Evolutionary conservation across 2,329 filamentous ascomycete genomes (phyloP).

Genomic region (Nemania sp.): DNA sequence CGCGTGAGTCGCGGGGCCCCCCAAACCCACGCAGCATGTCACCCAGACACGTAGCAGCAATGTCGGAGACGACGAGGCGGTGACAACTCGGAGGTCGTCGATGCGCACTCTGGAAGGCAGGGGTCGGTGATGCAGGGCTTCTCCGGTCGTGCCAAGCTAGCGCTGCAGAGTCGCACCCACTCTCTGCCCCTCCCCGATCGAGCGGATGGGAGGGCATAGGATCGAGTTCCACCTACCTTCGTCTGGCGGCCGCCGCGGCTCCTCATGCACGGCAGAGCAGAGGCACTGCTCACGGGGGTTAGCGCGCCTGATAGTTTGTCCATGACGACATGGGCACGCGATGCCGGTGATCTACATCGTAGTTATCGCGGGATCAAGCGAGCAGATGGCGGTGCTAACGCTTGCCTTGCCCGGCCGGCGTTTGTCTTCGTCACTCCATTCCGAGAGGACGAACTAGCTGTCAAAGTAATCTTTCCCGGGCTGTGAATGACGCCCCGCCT

Average conservation of each 20-base stretch:
- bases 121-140: not conserved
- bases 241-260: not conserved
- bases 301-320: not conserved
- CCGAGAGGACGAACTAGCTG: not conserved
- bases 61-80: not conserved
- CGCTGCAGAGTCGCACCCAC: not conserved
- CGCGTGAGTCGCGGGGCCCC: not conserved
- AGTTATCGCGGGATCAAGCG: not conserved
- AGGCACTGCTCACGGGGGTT: not conserved
- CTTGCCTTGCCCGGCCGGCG: not conserved
- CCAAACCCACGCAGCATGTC: too few species aligned
- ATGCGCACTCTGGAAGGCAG: not conserved
- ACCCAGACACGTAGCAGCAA: not conserved
- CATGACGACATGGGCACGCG: not conserved
- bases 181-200: not conserved
- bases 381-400: not conserved
- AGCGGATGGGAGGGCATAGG: not conserved
- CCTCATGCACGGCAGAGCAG: not conserved
- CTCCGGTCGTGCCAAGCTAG: not conserved
- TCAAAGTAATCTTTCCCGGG: not conserved
- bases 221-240: not conserved
- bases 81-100: not conserved
- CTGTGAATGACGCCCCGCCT: not conserved
- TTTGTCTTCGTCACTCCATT: not conserved
- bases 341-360: not conserved